Conservation (phyloP, 441 rosid species). For the Arabidopsis lyrata region DNA sequence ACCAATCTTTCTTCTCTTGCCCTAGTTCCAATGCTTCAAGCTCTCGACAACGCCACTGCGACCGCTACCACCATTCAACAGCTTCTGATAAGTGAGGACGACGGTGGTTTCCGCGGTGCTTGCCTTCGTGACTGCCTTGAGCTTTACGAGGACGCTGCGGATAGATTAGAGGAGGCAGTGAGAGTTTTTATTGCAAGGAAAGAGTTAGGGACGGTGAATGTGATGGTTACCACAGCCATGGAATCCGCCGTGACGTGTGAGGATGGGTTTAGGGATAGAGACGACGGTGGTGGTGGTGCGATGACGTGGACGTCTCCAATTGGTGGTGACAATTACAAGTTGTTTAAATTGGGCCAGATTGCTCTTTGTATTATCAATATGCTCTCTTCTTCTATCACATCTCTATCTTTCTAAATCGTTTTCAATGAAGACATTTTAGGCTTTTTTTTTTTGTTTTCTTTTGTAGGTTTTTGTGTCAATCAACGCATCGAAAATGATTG, state of each 20-base stretch:
- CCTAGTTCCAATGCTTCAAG: slow-evolving; percentile 61
- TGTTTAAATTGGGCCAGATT: slow-evolving; percentile 59
- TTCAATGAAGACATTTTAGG: background rate
- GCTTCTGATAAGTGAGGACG: slow-evolving; percentile 36
- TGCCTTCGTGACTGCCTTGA: slow-evolving; percentile 59
- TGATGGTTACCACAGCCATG: slow-evolving; percentile 60
- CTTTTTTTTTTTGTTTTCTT: background rate
- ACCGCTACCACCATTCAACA: slow-evolving; percentile 52
- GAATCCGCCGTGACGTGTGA: slow-evolving; percentile 61
- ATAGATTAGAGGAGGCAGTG: slow-evolving; percentile 50
- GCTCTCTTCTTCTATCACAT: slow-evolving; percentile 33
- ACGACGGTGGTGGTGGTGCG: slow-evolving; percentile 16
- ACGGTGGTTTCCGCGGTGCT: slow-evolving; percentile 38
- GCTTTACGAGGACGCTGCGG: slow-evolving; percentile 51
- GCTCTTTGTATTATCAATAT: slow-evolving; percentile 55
- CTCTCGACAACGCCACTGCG: slow-evolving; percentile 57
- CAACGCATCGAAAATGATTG: background rate
- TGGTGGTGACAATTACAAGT: slow-evolving; percentile 48
- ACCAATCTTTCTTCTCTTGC: slow-evolving; percentile 60
- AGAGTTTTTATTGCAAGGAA: slow-evolving; percentile 51
- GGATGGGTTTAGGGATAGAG: slow-evolving; percentile 53
- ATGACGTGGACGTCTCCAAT: slow-evolving; percentile 52
- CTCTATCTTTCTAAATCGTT: slow-evolving; percentile 24
- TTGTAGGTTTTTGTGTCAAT: background rate
- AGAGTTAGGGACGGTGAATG: slow-evolving; percentile 42